Conservation (phyloP, 805 yeast genomes). For the Zygosaccharomyces lentus region DNA sequence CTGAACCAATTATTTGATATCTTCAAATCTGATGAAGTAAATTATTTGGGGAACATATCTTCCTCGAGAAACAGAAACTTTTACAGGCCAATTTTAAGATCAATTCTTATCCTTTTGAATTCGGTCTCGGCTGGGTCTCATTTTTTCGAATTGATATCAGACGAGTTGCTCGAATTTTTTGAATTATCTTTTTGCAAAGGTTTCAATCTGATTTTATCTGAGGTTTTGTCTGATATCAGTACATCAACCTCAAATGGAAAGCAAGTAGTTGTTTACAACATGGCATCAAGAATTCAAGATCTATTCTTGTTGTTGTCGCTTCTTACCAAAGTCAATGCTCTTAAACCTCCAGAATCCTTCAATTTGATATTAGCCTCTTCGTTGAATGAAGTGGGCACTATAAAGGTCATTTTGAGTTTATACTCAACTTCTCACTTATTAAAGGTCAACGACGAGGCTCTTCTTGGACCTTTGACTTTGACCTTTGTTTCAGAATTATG, state of each 20-base stretch:
- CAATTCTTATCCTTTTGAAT: constrained; percentile 46
- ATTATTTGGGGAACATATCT: constrained; percentile 43
- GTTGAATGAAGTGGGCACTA: constrained; percentile 54
- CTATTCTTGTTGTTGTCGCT: constrained; percentile 57
- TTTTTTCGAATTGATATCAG: constrained; percentile 45
- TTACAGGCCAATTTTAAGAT: constrained; percentile 60
- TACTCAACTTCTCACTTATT: constrained; percentile 65
- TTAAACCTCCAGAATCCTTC: constrained; percentile 47
- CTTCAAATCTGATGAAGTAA: constrained; percentile 47
- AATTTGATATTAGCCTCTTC: constrained; percentile 47
- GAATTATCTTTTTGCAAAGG: constrained; percentile 63
- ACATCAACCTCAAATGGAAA: constrained; percentile 37
- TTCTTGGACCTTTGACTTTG: constrained; percentile 68
- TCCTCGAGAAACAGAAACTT: constrained; percentile 37
- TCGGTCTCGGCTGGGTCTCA: constrained; percentile 41
- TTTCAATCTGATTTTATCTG: constrained; percentile 52
- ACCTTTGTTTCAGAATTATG: constrained; percentile 67
- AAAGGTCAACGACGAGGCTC: constrained; percentile 56
- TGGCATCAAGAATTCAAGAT: constrained; percentile 58
- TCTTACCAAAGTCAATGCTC: constrained; percentile 51
- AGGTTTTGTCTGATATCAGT: constrained; percentile 52
- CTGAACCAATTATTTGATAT: constrained; percentile 30
- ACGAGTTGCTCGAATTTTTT: constrained; percentile 53
- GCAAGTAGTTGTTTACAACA: constrained; percentile 32
- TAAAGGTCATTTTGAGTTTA: constrained; percentile 56